phyloP scores from a whole-genome alignment of 805 yeast species.

The Pichia eremophila region DNA sequence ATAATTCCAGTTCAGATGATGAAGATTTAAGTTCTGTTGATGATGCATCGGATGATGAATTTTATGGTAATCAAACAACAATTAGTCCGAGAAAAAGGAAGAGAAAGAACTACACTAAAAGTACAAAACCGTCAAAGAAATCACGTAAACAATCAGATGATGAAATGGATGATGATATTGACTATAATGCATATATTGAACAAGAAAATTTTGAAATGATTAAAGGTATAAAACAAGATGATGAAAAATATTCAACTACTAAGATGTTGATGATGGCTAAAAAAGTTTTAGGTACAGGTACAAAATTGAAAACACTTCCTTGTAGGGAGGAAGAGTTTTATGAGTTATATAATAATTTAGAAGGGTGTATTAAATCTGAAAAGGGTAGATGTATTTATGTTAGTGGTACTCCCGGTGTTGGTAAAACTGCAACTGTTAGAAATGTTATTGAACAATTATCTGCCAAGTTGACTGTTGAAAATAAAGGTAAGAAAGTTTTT shows the following conservation, averaged over 20 bases:
- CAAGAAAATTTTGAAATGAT: conserved; percentile 3
- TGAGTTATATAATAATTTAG: conserved; percentile 56
- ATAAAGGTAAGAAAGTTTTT: conserved; percentile 31
- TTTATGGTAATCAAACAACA: too few species aligned
- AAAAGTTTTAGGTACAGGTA: conserved; percentile 29
- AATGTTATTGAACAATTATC: conserved; percentile 71
- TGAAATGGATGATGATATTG: conserved; percentile 6
- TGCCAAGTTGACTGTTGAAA: conserved; percentile 13
- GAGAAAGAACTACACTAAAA: background rate
- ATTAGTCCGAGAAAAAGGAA: background rate
- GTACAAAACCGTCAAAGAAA: background rate
- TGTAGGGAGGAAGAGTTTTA: conserved; percentile 82
- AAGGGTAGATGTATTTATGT: conserved; percentile 82
- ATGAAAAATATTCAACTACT: conserved; percentile 11
- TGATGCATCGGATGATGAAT: conserved; percentile 4
- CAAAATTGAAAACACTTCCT: conserved; percentile 49
- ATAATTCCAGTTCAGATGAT: background rate
- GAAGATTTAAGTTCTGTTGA: background rate
- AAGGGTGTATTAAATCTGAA: conserved; percentile 57
- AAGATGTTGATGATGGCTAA: conserved; percentile 29
- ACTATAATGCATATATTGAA: background rate
- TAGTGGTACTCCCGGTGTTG: conserved; percentile 97
- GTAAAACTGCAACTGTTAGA: conserved; percentile 88
- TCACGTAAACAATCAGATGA: background rate
- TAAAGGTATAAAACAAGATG: background rate